phyloP scores from a whole-genome alignment of 371 early-diverging fungal species.

The Mucor racemosus region DNA sequence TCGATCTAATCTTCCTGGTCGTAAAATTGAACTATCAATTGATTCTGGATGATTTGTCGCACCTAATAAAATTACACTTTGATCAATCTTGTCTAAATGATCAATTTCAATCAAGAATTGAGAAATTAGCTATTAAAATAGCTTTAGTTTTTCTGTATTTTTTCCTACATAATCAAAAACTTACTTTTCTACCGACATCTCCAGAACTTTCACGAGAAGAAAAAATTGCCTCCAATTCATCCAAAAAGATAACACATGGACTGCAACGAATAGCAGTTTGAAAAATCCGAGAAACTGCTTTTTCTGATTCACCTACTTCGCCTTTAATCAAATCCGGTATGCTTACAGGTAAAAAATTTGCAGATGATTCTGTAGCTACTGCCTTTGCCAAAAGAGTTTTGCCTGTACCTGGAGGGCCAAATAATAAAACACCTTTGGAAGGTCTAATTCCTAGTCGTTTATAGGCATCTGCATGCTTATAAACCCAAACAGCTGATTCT shows the following conservation, averaged over 20 bases:
- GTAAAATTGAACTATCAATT: slow-evolving; percentile 80
- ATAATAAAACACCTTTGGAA: slow-evolving; percentile 75
- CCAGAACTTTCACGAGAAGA: slow-evolving; percentile 62
- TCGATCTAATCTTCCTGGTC: slow-evolving; percentile 93
- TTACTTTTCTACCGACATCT: slow-evolving; percentile 67
- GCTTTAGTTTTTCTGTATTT: background rate
- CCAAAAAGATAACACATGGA: slow-evolving; percentile 98
- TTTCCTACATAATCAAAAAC: no score
- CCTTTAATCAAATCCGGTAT: slow-evolving; percentile 95
- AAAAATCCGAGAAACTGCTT: slow-evolving; percentile 89
- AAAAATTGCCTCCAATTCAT: slow-evolving; percentile 97
- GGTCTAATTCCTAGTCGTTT: slow-evolving; percentile 67
- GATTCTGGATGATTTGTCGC: slow-evolving; percentile 92
- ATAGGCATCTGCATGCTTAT: slow-evolving; percentile 68
- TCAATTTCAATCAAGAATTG: slow-evolving; percentile 88
- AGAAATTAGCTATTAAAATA: slow-evolving; percentile 56
- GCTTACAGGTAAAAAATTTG: slow-evolving; percentile 92
- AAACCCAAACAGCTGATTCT: slow-evolving; percentile 93
- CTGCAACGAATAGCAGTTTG: slow-evolving; percentile 85
- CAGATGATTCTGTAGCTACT: slow-evolving; percentile 90
- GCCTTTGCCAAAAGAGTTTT: slow-evolving; percentile 90
- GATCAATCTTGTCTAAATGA: slow-evolving; percentile 49
- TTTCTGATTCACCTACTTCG: slow-evolving; percentile 95
- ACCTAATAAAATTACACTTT: slow-evolving; percentile 71
- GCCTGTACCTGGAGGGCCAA: slow-evolving; percentile 94